Conservation (phyloP, 345 rosid species). For the Aurinia saxatilis region DNA sequence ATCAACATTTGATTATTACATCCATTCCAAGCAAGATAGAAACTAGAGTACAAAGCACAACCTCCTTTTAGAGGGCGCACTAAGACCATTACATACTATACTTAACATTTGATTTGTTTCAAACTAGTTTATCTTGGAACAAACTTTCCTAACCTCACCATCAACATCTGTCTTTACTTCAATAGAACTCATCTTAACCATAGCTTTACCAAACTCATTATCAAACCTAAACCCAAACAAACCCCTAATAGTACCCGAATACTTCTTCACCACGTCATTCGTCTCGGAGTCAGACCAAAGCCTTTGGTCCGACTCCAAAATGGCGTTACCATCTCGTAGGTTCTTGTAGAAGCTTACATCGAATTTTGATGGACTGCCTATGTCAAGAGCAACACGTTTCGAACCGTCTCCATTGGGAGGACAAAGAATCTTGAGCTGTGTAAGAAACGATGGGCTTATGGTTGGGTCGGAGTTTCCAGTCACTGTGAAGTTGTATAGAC, state of each 20-base stretch:
- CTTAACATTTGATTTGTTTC: no score
- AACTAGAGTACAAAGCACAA: no score
- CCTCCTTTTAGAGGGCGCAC: no score
- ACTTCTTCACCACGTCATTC: conserved; percentile 35
- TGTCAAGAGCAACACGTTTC: conserved; percentile 52
- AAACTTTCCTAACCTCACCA: conserved; percentile 63
- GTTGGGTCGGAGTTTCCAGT: conserved; percentile 62
- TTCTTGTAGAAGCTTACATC: conserved; percentile 59
- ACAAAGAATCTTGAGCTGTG: conserved; percentile 49
- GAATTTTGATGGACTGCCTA: conserved; percentile 39
- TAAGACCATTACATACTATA: no score
- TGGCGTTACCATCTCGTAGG: conserved; percentile 51
- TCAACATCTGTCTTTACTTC: conserved; percentile 55
- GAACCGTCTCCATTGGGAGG: conserved; percentile 54
- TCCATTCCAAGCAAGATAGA: no score
- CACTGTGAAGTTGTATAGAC: conserved; percentile 62
- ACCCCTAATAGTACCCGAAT: conserved; percentile 51
- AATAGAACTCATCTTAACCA: conserved; percentile 71
- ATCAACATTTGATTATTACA: no score
- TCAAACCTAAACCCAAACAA: conserved; percentile 53
- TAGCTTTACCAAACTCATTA: conserved; percentile 50
- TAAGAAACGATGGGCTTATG: conserved; percentile 47
- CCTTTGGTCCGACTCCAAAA: conserved; percentile 74
- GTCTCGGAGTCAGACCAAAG: conserved; percentile 56
- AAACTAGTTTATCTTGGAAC: conserved; percentile 52